These are phyloP conservation scores for Eucommia ulmoides DNA, from an alignment of 257 asterid species.

Conservation along the genomic window DNA sequence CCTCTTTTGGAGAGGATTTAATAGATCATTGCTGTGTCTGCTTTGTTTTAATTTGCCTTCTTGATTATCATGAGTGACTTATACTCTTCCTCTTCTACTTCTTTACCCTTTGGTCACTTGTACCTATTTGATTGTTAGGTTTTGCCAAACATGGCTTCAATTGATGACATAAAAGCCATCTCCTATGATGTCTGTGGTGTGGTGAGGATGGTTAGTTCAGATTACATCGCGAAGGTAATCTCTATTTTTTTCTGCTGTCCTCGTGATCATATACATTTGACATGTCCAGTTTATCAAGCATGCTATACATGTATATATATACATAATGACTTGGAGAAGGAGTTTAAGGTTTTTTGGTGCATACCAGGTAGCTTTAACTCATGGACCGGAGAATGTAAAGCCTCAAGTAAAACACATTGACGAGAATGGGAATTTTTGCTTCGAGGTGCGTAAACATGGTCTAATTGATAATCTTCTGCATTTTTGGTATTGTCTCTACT, in stretches of 20 bases:
- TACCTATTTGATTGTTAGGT: constrained; percentile 34
- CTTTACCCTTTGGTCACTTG: not conserved
- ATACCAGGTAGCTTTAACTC: constrained; percentile 86
- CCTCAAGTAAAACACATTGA: constrained; percentile 78
- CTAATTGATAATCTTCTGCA: constrained; percentile 4
- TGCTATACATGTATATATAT: too few species aligned
- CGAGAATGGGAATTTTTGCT: constrained; percentile 71
- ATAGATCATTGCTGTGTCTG: not conserved
- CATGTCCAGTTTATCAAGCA: too few species aligned
- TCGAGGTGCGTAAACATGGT: constrained; percentile 45
- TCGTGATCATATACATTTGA: too few species aligned
- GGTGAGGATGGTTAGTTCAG: constrained; percentile 57
- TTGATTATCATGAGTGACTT: not conserved
- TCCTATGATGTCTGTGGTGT: constrained; percentile 76
- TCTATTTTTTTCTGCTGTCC: too few species aligned
- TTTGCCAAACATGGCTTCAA: constrained; percentile 86
- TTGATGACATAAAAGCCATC: constrained; percentile 73
- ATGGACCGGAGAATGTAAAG: constrained; percentile 85
- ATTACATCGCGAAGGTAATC: constrained; percentile 84
- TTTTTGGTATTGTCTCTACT: constrained; percentile 4
- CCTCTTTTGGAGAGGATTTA: constrained; percentile 5
- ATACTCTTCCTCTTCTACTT: not conserved
- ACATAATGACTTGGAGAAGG: not conserved
- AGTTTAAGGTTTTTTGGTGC: not conserved
- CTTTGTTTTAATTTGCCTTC: not conserved